Base-by-base conservation (phyloP, 2,329 filamentous ascomycete species). In the Albifimbria verrucaria region DNA sequence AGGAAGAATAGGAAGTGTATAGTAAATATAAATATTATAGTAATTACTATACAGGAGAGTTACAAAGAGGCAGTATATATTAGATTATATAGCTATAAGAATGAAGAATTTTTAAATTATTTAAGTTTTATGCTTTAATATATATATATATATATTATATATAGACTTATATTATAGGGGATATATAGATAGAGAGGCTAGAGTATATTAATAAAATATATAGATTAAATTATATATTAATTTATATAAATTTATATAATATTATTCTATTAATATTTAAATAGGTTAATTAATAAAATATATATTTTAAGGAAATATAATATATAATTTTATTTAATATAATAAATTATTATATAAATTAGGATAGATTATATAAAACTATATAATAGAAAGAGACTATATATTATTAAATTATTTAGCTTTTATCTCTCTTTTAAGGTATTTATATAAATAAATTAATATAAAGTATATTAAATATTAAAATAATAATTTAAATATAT, bases 1-100 rank as follows among this genome's bases (percentile, higher is more conserved):
- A 65, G 3, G 50, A 54, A 17, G 50, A 50, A 5, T 39, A 51
- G 24, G 24, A 24, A 42, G 17, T 42, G 36, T 17, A n/a, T 20
- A 15, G 12, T 15, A 42, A 42, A 42, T n/a, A n/a, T n/a, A n/a
- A n/a, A n/a, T n/a, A n/a, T n/a, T n/a, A n/a, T n/a, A n/a, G n/a
- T n/a, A n/a, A n/a, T n/a, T n/a, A n/a, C n/a, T n/a, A n/a, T n/a
- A n/a, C n/a, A n/a, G n/a, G n/a, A n/a, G n/a, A n/a, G n/a, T n/a
- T n/a, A n/a, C n/a, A n/a, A n/a, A n/a, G n/a, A n/a, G n/a, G n/a
- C n/a, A n/a, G n/a, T n/a, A n/a, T n/a, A n/a, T n/a, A n/a, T n/a
- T n/a, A n/a, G n/a, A n/a, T n/a, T n/a, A n/a, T n/a, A n/a, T n/a
- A n/a, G n/a, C n/a, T n/a, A n/a, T n/a, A n/a, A n/a, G n/a, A n/a